These are phyloP conservation scores for Apiospora saccharicola DNA, from an alignment of 2,329 filamentous ascomycete genomes.

Conservation along the genomic window DNA sequence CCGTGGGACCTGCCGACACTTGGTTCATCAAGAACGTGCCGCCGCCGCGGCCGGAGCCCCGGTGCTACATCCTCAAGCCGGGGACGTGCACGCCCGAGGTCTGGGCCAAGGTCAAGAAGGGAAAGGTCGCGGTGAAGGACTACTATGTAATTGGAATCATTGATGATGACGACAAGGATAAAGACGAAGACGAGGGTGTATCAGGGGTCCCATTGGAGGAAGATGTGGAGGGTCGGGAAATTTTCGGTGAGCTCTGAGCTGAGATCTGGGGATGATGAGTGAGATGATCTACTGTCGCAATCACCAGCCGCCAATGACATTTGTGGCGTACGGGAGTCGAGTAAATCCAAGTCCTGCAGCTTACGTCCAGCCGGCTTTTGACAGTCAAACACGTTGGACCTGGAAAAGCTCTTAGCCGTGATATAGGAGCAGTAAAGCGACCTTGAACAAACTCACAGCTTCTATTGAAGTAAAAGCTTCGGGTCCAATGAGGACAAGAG, in stretches of 20 bases:
- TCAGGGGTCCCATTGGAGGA: background rate
- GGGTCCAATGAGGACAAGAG: background rate
- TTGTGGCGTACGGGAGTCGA: background rate
- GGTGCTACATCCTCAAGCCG: slow-evolving; percentile 26
- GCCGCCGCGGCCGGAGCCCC: slow-evolving; percentile 23
- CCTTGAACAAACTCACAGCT: background rate
- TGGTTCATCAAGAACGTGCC: slow-evolving; percentile 56
- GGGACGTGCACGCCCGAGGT: slow-evolving; percentile 19
- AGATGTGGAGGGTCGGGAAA: background rate
- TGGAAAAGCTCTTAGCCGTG: background rate
- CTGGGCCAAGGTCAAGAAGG: slow-evolving; percentile 2
- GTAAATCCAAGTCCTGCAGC: background rate
- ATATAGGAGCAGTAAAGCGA: background rate
- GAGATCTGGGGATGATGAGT: background rate
- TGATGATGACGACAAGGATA: background rate
- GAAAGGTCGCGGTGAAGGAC: slow-evolving; percentile 6
- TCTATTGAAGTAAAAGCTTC: background rate
- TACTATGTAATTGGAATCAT: background rate
- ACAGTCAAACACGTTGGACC: background rate
- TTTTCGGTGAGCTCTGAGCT: slow-evolving; percentile 3
- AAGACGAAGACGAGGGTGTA: background rate
- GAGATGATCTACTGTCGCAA: background rate
- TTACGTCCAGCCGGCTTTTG: background rate
- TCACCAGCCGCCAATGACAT: background rate
- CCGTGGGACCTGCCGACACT: slow-evolving; percentile 39